Evolutionary conservation across 2,329 filamentous ascomycete genomes (phyloP).

Genomic region (Aspergillus ochraceoroseus): DNA sequence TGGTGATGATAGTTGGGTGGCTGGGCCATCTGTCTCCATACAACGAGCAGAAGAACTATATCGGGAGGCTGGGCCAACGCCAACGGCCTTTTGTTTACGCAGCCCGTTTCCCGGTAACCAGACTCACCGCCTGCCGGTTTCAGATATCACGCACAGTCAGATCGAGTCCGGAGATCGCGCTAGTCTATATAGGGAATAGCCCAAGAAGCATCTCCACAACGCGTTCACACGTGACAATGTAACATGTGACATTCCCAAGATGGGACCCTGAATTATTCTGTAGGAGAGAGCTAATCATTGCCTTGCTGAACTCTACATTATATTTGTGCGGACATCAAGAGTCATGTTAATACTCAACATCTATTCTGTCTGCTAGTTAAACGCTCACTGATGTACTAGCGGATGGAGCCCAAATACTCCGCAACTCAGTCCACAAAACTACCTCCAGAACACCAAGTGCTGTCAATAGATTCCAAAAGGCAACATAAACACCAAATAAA

Average conservation of each 20-base stretch:
- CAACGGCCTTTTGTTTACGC: constrained; percentile 44
- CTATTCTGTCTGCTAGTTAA: no score
- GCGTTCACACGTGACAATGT: no score
- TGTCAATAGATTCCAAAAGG: no score
- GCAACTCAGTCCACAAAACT: no score
- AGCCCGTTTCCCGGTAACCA: constrained; percentile 36
- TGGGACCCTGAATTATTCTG: no score
- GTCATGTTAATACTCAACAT: no score
- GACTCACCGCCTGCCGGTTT: constrained; percentile 28
- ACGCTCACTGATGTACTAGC: no score
- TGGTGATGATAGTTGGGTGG: constrained; percentile 28
- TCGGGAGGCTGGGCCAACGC: constrained; percentile 42
- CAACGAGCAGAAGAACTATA: constrained; percentile 15
- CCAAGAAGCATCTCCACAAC: constrained; percentile 5
- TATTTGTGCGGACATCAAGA: no score
- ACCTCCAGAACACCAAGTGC: not conserved
- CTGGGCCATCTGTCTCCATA: constrained; percentile 25
- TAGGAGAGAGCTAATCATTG: no score
- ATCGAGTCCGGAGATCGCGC: constrained; percentile 7
- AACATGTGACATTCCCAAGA: no score
- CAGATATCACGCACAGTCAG: not conserved
- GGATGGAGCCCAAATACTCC: no score
- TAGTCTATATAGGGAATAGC: constrained; percentile 14
- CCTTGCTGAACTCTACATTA: no score
- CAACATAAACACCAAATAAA: not conserved